Evolutionary conservation across 2,329 filamentous ascomycete genomes (phyloP).

Genomic region (Xylariomycetidae sp.): DNA sequence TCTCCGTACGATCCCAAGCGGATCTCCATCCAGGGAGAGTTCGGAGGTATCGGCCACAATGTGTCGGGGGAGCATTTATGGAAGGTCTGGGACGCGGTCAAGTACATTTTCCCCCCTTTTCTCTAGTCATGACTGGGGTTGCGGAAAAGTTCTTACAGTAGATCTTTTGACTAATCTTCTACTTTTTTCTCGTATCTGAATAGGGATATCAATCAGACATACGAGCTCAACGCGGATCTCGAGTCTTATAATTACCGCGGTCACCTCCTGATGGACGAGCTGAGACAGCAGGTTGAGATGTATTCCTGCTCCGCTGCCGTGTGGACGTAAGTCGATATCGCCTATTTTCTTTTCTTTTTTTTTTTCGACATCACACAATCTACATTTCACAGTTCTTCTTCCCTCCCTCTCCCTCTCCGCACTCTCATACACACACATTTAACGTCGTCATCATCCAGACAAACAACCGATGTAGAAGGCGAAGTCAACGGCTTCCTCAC

Average conservation of each 20-base stretch:
- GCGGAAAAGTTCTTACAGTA: too few species aligned
- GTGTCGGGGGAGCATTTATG: conserved; percentile 60
- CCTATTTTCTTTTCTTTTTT: conserved; percentile 1
- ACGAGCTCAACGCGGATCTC: conserved; percentile 57
- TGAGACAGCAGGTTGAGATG: conserved; percentile 54
- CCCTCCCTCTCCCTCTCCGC: too few species aligned
- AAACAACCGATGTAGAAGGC: conserved; percentile 70
- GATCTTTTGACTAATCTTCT: too few species aligned
- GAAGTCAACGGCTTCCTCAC: conserved; percentile 70
- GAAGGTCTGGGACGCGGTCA: conserved; percentile 56
- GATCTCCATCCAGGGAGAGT: conserved; percentile 68
- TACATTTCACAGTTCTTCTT: too few species aligned
- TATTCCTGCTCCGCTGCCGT: conserved; percentile 64
- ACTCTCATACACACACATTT: too few species aligned
- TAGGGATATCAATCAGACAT: conserved; percentile 61
- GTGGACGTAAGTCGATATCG: conserved; percentile 46
- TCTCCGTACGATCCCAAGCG: conserved; percentile 53
- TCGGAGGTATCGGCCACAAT: conserved; percentile 65
- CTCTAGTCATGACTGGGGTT: too few species aligned
- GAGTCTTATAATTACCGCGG: conserved; percentile 64
- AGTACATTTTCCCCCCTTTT: too few species aligned
- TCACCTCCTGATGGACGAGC: conserved; percentile 54
- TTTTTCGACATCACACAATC: too few species aligned
- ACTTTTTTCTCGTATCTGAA: too few species aligned
- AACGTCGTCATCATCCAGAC: too few species aligned